Percentiles rank a stretch among this genome's conserved stretches.
These are phyloP conservation scores for Penicillium egyptiacum DNA, from an alignment of 495 filamentous ascomycete genomes.

Conservation along the genomic window DNA sequence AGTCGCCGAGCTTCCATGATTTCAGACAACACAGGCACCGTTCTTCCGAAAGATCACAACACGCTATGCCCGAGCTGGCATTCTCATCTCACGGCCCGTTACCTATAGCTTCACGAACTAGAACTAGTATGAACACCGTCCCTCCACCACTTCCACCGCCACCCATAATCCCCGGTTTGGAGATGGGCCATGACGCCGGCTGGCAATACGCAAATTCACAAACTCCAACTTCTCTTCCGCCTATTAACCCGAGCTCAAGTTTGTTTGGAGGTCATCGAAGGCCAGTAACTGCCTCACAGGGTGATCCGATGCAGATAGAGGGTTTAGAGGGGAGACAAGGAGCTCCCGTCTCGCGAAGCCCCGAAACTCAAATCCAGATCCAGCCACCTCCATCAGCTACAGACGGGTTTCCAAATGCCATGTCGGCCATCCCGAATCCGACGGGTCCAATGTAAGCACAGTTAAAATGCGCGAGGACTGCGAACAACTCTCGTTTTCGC, in stretches of 20 bases:
- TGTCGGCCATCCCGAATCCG: conserved; percentile 37
- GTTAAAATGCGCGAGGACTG: not conserved
- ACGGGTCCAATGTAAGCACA: conserved; percentile 49
- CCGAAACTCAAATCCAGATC: conserved; percentile 47
- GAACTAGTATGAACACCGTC: conserved; percentile 44
- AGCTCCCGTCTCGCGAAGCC: conserved; percentile 33
- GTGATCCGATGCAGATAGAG: conserved; percentile 46
- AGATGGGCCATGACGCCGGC: conserved; percentile 57
- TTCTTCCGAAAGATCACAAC: conserved; percentile 20
- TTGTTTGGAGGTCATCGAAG: conserved; percentile 50
- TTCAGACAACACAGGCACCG: conserved; percentile 37
- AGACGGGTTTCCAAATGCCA: conserved; percentile 45
- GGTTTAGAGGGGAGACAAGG: conserved; percentile 38
- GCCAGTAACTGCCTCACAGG: conserved; percentile 29
- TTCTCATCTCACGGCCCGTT: conserved; percentile 51
- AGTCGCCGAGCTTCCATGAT: conserved; percentile 56
- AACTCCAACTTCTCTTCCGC: conserved; percentile 36
- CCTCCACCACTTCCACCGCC: conserved; percentile 68
- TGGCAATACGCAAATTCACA: conserved; percentile 58
- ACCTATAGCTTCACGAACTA: conserved; percentile 54
- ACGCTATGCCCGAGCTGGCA: conserved; percentile 35
- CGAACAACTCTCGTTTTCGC: conserved; percentile 6
- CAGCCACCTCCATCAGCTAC: conserved; percentile 47
- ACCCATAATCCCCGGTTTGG: conserved; percentile 51
- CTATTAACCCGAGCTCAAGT: conserved; percentile 55